Evolutionary conservation across 371 early-diverging fungal genomes (phyloP), one percentile per base, ranked within the genome.

Genomic region (Homolaphlyctis polyrhiza): DNA sequence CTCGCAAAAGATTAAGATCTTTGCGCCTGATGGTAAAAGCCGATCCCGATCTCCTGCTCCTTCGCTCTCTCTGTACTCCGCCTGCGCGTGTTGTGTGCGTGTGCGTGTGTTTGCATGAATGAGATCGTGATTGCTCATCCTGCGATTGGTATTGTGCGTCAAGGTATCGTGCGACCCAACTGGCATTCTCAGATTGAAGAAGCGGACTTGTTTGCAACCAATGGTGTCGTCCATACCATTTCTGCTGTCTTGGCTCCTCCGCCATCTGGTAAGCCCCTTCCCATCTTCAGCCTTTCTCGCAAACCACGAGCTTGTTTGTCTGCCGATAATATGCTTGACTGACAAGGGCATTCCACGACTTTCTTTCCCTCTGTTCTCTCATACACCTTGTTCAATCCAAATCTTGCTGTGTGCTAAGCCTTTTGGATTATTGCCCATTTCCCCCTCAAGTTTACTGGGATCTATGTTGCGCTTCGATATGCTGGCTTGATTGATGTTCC

Each of bases 1-100:
- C 28, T 50, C 58, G 28, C 65, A 64, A n/a, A 39, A 59, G 28
- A 64, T 64, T 43, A 45, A 60, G 27, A 60, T 64, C n/a, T 45
- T 51, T 35, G 29, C 28, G 18, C 51, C 11, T 29, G 51, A 43
- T 47, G 35, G 16, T 62, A 11, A 4, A 25, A 8, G 39, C 39
- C 39, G 11, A 39, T 18, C 39, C 39, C 39, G 39, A 39, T 39
- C 39, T 39, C 11, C 11, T 18, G 39, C 39, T 39, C 11, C 8
- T 18, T 39, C 39, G n/a, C n/a, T n/a, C n/a, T n/a, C n/a, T n/a
- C n/a, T n/a, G n/a, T n/a, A n/a, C n/a, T n/a, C n/a, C n/a, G n/a
- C n/a, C n/a, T n/a, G n/a, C n/a, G n/a, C n/a, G n/a, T n/a, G n/a
- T n/a, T n/a, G n/a, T n/a, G n/a, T n/a, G 39, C 39, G 39, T 39